These are phyloP conservation scores for Lactarius deliciosus DNA, from an alignment of 768 basidiomycete genomes.

Conservation along the genomic window DNA sequence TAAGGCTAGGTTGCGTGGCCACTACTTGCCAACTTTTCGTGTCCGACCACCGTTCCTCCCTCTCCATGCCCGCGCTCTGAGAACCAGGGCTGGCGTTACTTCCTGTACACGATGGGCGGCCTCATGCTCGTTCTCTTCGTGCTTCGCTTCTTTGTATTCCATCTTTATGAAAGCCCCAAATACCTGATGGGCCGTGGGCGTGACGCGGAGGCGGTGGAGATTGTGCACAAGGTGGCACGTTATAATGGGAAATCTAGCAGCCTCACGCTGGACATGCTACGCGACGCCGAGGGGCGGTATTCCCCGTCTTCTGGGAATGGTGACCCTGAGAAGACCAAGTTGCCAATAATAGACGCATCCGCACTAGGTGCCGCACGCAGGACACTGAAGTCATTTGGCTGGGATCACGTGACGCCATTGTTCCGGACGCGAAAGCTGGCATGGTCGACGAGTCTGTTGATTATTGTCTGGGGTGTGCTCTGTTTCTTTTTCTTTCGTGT, in stretches of 20 bases:
- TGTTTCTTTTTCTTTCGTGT: not conserved
- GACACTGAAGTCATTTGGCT: slow-evolving; percentile 41
- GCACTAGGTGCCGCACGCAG: slow-evolving; percentile 41
- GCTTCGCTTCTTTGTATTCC: slow-evolving; percentile 65
- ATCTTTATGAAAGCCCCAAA: slow-evolving; percentile 67
- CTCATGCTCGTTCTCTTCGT: slow-evolving; percentile 62
- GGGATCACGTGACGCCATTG: slow-evolving; percentile 46
- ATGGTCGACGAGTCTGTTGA: slow-evolving; percentile 49
- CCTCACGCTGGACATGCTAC: slow-evolving; percentile 54
- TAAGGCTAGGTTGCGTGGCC: slow-evolving; percentile 63
- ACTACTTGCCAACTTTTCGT: slow-evolving; percentile 67
- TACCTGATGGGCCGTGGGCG: slow-evolving; percentile 68
- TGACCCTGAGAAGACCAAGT: slow-evolving; percentile 25
- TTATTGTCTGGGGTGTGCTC: slow-evolving; percentile 51
- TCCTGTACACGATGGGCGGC: slow-evolving; percentile 71
- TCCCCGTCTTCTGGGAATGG: slow-evolving; percentile 8
- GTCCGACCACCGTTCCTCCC: slow-evolving; percentile 39
- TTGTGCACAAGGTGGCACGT: slow-evolving; percentile 61
- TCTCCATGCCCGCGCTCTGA: slow-evolving; percentile 45
- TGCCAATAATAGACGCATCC: slow-evolving; percentile 37
- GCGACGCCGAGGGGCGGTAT: slow-evolving; percentile 24
- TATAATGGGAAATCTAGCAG: slow-evolving; percentile 53
- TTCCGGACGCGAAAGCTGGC: slow-evolving; percentile 53
- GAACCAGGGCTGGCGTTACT: slow-evolving; percentile 76
- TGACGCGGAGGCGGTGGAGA: slow-evolving; percentile 59